Conservation (phyloP, 1,284 basidiomycete species). For the Trametes versicolor region DNA sequence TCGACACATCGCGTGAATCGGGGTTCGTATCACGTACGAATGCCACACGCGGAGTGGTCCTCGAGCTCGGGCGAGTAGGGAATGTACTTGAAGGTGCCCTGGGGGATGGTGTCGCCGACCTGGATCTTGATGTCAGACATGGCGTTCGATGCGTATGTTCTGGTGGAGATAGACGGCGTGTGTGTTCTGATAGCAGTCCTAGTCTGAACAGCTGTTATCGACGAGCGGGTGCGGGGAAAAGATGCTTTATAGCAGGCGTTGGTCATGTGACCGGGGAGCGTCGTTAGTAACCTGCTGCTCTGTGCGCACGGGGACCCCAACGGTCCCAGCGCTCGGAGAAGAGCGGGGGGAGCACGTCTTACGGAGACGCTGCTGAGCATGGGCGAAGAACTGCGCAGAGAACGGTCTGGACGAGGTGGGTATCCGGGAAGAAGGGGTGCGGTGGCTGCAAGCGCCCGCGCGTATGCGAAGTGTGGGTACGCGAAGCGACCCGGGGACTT, state of each 20-base stretch:
- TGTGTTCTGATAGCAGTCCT: slow-evolving; percentile 5
- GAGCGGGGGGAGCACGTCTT: slow-evolving; percentile 2
- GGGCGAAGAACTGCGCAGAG: slow-evolving; percentile 1
- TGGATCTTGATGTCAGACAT: slow-evolving; percentile 48
- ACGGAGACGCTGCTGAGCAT: slow-evolving; percentile 20
- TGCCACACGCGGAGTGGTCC: slow-evolving; percentile 68
- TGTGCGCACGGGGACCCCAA: slow-evolving; percentile 3
- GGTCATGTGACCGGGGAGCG: slow-evolving; percentile 30
- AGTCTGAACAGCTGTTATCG: slow-evolving; percentile 4
- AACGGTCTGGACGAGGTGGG: slow-evolving; percentile 17
- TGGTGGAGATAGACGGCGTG: slow-evolving; percentile 3
- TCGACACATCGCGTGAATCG: slow-evolving; percentile 20
- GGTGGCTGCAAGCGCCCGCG: neutral
- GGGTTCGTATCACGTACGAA: slow-evolving; percentile 55
- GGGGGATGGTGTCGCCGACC: slow-evolving; percentile 74
- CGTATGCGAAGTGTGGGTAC: neutral
- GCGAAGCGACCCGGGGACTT: too few relatives aligned
- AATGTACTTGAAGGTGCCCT: slow-evolving; percentile 69
- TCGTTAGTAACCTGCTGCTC: slow-evolving; percentile 33
- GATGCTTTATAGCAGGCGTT: slow-evolving; percentile 19
- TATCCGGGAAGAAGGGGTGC: slow-evolving; percentile 6
- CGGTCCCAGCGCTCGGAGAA: slow-evolving; percentile 8
- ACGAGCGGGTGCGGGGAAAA: slow-evolving; percentile 4
- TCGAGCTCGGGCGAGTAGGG: slow-evolving; percentile 75
- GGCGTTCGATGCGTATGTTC: slow-evolving; percentile 29